Percentiles rank a stretch among this genome's conserved stretches.
These are phyloP conservation scores for Lyophyllum semitale DNA, from an alignment of 768 basidiomycete genomes.

Conservation along the genomic window DNA sequence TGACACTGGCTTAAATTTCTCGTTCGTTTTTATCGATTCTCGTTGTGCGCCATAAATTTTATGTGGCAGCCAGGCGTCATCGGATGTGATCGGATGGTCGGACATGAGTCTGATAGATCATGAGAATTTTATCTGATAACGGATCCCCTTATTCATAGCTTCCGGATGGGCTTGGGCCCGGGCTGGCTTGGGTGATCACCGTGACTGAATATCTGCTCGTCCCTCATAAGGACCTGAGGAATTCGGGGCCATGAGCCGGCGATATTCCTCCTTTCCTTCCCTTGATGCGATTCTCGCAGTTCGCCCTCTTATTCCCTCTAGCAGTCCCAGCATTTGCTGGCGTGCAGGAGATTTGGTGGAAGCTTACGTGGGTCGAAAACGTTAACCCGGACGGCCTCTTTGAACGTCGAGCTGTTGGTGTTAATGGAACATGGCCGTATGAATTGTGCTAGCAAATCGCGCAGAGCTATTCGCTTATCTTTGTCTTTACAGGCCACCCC, in stretches of 20 bases:
- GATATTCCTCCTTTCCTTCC: slow-evolving; percentile 11
- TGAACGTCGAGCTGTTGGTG: slow-evolving; percentile 77
- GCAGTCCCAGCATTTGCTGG: slow-evolving; percentile 55
- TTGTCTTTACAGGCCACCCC: slow-evolving; percentile 65
- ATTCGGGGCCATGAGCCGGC: slow-evolving; percentile 3
- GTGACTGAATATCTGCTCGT: background rate
- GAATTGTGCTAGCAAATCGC: slow-evolving; percentile 27
- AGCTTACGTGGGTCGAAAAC: slow-evolving; percentile 79
- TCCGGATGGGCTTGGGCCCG: too few species aligned
- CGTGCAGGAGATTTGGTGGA: slow-evolving; percentile 83
- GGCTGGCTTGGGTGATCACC: too few species aligned
- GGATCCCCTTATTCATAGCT: background rate
- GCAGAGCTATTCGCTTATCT: slow-evolving; percentile 2
- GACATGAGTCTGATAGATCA: too few species aligned
- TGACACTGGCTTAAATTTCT: too few species aligned
- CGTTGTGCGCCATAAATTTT: too few species aligned
- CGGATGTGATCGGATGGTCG: too few species aligned
- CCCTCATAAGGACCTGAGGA: slow-evolving; percentile 7
- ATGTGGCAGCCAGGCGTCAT: too few species aligned
- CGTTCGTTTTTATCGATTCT: too few species aligned
- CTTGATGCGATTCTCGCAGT: slow-evolving; percentile 19
- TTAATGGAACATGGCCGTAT: slow-evolving; percentile 94
- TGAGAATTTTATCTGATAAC: slow-evolving; percentile 21
- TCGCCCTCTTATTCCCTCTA: slow-evolving; percentile 28
- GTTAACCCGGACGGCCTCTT: slow-evolving; percentile 85